These are phyloP conservation scores for Cladosporium sp. DNA, from an alignment of 2,329 filamentous ascomycete genomes.

Conservation along the genomic window DNA sequence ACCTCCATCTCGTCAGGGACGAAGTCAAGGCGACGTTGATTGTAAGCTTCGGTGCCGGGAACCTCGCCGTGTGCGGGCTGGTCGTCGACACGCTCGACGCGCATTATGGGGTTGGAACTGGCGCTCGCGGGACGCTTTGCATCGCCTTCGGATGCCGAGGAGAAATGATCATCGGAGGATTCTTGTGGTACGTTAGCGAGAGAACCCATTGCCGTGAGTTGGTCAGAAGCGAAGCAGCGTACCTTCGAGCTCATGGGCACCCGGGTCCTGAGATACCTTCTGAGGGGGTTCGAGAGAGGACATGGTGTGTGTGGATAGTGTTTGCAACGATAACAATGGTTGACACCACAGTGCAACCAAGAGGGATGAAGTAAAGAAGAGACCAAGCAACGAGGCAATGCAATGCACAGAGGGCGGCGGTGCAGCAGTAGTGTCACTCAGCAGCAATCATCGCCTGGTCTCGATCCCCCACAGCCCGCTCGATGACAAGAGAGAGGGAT, in stretches of 20 bases:
- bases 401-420: neutral
- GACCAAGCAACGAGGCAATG: neutral
- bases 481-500: too few species aligned
- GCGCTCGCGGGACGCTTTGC: conserved; percentile 28
- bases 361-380: neutral
- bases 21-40: conserved; percentile 54
- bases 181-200: conserved; percentile 19
- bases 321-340: too few species aligned
- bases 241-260: conserved; percentile 24
- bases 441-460: neutral
- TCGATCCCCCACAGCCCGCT: too few species aligned
- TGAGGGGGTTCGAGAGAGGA: conserved; percentile 27
- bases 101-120: conserved; percentile 50
- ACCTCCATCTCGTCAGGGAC: conserved; percentile 62
- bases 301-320: conserved; percentile 20
- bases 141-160: conserved; percentile 59
- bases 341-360: neutral
- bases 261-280: conserved; percentile 28
- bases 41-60: conserved; percentile 58
- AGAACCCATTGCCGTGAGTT: neutral
- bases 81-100: conserved; percentile 60
- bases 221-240: neutral
- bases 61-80: conserved; percentile 56
- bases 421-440: neutral
- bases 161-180: conserved; percentile 59